Percentiles rank a stretch among this genome's conserved stretches.
Evolutionary conservation across 441 rosid species (phyloP).

Genomic region (Aquilaria agallochum): DNA sequence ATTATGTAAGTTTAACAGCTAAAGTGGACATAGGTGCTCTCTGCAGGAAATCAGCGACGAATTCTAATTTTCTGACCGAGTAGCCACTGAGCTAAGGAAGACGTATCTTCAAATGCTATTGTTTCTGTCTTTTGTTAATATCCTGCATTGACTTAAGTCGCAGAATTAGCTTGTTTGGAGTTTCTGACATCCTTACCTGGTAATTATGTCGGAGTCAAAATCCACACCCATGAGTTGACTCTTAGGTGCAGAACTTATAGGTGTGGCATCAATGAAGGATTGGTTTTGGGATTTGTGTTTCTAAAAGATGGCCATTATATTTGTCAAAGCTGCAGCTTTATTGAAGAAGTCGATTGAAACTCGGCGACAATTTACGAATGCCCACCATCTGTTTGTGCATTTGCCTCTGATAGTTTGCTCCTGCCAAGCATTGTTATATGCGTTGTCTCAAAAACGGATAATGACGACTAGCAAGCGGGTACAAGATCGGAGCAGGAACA

Average conservation of each 20-base stretch:
- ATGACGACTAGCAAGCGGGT: constrained; percentile 81
- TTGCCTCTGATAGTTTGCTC: constrained; percentile 32
- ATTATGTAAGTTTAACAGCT: too few species aligned
- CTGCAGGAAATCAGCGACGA: too few species aligned
- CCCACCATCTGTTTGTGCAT: constrained; percentile 33
- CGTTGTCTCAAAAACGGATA: constrained; percentile 33
- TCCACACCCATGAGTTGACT: too few species aligned
- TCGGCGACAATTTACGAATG: constrained; percentile 8
- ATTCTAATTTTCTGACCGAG: too few species aligned
- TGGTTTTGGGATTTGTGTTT: background rate
- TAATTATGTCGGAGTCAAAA: too few species aligned
- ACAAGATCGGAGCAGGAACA: constrained; percentile 54
- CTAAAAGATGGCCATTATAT: constrained; percentile 3
- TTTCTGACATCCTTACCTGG: too few species aligned
- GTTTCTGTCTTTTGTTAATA: too few species aligned
- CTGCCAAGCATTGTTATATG: background rate
- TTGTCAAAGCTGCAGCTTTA: background rate
- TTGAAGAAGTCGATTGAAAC: constrained; percentile 2
- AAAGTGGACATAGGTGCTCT: too few species aligned
- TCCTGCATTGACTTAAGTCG: too few species aligned
- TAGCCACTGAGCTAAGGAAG: too few species aligned
- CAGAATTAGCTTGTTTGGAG: too few species aligned
- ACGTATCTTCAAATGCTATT: too few species aligned
- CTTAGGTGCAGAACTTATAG: background rate
- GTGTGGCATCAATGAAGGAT: background rate